Percentiles rank a stretch among this genome's conserved stretches.
Conservation (phyloP, 345 rosid genomes). For the Rhodamnia rubescens region DNA sequence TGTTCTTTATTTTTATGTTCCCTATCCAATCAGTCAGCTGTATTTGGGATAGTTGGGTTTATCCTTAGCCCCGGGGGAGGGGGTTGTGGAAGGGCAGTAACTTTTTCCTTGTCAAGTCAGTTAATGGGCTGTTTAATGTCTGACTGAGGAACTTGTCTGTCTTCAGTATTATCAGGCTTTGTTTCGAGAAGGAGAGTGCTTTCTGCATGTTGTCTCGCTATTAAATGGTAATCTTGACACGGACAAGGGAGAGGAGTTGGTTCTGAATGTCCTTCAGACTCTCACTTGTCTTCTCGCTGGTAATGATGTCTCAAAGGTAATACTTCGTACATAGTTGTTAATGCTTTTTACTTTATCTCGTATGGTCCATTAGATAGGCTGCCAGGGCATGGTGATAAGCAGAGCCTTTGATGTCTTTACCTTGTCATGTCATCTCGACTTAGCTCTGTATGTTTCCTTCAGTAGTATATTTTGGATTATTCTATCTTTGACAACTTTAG, state of each 20-base stretch:
- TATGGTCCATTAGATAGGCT: not conserved
- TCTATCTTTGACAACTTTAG: not conserved
- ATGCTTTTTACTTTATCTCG: not conserved
- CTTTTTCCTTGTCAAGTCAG: not conserved
- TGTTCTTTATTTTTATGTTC: not conserved
- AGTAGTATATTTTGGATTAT: not conserved
- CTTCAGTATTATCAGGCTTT: constrained; percentile 80
- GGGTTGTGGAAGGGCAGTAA: not conserved
- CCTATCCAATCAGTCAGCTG: not conserved
- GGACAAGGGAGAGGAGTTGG: constrained; percentile 74
- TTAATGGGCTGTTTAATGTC: not conserved
- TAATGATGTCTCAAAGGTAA: constrained; percentile 86
- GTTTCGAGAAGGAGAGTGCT: constrained; percentile 89
- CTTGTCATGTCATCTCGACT: not conserved
- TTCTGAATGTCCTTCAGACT: constrained; percentile 76
- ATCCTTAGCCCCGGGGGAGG: not conserved
- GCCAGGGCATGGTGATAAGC: not conserved
- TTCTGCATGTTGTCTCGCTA: constrained; percentile 85
- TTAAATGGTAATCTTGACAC: constrained; percentile 77
- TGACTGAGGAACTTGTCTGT: constrained; percentile 4
- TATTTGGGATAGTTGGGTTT: not conserved
- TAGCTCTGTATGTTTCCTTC: not conserved
- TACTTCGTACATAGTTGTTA: not conserved
- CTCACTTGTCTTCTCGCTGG: constrained; percentile 70
- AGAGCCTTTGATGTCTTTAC: not conserved